Percentiles rank a stretch among this genome's conserved stretches.
Evolutionary conservation across 2,329 filamentous ascomycete species (phyloP).

Genomic region (Xylariaceae sp.): DNA sequence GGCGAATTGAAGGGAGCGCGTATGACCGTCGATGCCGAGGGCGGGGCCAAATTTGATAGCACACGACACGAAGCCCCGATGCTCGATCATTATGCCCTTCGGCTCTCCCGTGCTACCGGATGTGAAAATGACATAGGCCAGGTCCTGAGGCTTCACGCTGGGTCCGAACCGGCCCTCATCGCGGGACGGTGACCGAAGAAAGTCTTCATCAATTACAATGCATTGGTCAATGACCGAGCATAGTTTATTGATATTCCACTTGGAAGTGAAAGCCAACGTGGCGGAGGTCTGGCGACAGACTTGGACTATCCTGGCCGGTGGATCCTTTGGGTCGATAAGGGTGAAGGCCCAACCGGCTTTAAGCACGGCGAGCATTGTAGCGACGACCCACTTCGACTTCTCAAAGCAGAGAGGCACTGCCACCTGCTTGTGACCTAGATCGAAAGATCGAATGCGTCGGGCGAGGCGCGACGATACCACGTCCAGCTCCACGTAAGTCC

Average conservation of each 20-base stretch:
- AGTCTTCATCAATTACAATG: slow-evolving; percentile 8
- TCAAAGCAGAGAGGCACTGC: slow-evolving; percentile 8
- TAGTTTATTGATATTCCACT: slow-evolving; percentile 2
- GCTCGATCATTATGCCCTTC: neutral
- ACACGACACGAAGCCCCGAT: neutral
- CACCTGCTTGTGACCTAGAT: neutral
- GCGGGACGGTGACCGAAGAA: slow-evolving; percentile 1
- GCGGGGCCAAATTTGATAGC: slow-evolving; percentile 3
- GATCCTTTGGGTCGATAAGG: slow-evolving; percentile 3
- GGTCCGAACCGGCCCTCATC: neutral
- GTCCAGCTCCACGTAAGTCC: slow-evolving; percentile 9
- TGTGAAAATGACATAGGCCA: slow-evolving; percentile 1
- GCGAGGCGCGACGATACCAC: slow-evolving; percentile 7
- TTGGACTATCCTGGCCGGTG: slow-evolving; percentile 3
- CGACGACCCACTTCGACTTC: slow-evolving; percentile 10
- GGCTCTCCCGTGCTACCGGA: neutral
- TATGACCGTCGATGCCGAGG: neutral
- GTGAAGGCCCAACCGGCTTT: slow-evolving; percentile 8
- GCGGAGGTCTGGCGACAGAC: slow-evolving; percentile 8
- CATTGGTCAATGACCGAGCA: slow-evolving; percentile 1
- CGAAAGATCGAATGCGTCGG: slow-evolving; percentile 1
- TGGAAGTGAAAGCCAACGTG: slow-evolving; percentile 7
- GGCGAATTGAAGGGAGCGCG: slow-evolving; percentile 9
- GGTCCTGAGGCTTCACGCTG: slow-evolving; percentile 1
- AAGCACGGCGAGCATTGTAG: slow-evolving; percentile 6